phyloP scores from a whole-genome alignment of 441 rosid species.

The Populus tomentosa region DNA sequence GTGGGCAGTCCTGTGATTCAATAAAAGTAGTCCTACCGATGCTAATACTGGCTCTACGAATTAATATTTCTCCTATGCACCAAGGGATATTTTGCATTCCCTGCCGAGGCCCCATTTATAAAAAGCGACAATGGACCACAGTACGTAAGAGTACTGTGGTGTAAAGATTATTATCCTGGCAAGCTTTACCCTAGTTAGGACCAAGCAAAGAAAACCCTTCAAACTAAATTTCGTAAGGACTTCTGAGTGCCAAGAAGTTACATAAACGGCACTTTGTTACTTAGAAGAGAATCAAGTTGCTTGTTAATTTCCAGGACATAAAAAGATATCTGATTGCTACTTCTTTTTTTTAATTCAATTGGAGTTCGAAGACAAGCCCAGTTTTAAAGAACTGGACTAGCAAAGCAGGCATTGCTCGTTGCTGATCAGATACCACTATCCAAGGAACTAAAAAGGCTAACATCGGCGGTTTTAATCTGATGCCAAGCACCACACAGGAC shows the following conservation, averaged over 20 bases:
- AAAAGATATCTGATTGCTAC: too few species aligned
- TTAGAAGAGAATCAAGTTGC: too few species aligned
- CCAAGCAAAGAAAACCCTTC: neutral
- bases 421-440: neutral
- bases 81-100: conserved; percentile 19
- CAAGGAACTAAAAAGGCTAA: neutral
- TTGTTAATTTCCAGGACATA: too few species aligned
- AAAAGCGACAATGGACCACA: conserved; percentile 14
- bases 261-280: too few species aligned
- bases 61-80: conserved; percentile 5
- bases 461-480: neutral
- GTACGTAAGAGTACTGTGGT: neutral
- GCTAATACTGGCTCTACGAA: neutral
- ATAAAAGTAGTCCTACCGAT: conserved; percentile 4
- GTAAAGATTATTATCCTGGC: neutral
- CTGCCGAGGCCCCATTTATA: conserved; percentile 9
- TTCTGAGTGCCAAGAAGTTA: too few species aligned
- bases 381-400: neutral
- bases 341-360: too few species aligned
- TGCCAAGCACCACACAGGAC: neutral
- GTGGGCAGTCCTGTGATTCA: neutral
- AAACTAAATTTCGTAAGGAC: neutral
- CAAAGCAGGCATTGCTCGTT: neutral
- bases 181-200: neutral
- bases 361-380: neutral